phyloP scores from a whole-genome alignment of 2,329 filamentous ascomycete genomes.

The Neonectria hederae region DNA sequence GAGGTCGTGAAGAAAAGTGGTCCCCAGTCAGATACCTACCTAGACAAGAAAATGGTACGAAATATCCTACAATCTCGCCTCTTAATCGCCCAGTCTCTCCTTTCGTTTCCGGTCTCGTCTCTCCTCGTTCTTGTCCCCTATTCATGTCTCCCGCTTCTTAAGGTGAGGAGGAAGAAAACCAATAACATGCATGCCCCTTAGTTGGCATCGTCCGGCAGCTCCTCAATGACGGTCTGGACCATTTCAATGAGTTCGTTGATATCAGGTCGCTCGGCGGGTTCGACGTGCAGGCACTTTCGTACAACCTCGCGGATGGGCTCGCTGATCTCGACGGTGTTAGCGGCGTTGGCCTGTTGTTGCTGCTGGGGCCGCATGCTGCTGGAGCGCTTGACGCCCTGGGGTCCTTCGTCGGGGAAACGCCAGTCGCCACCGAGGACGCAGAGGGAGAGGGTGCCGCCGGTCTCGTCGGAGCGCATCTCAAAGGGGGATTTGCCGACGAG shows the following conservation, averaged over 20 bases:
- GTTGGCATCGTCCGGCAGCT: conserved; percentile 65
- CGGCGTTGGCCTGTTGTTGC: conserved; percentile 44
- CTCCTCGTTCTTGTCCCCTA: neutral
- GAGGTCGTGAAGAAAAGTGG: conserved; percentile 14
- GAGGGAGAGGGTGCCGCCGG: conserved; percentile 89
- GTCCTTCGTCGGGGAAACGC: conserved; percentile 91
- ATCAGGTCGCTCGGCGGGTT: conserved; percentile 87
- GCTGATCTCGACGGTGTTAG: conserved; percentile 68
- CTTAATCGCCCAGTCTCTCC: neutral
- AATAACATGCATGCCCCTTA: conserved; percentile 20
- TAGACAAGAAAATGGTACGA: conserved; percentile 14
- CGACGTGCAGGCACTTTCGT: conserved; percentile 83
- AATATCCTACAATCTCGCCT: conserved; percentile 28
- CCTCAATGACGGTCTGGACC: conserved; percentile 76
- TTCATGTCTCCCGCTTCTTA: neutral
- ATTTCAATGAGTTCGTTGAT: conserved; percentile 83
- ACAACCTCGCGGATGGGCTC: conserved; percentile 89
- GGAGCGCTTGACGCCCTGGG: conserved; percentile 61
- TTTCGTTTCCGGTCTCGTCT: too few species aligned
- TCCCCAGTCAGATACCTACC: conserved; percentile 5
- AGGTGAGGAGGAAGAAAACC: neutral
- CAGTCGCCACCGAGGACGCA: conserved; percentile 95
- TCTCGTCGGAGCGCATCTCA: conserved; percentile 94
- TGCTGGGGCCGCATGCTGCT: conserved; percentile 49
- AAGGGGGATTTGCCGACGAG: conserved; percentile 97